These are phyloP conservation scores for Penicillium sp. DNA, from an alignment of 2,329 filamentous ascomycete species.

Conservation along the genomic window DNA sequence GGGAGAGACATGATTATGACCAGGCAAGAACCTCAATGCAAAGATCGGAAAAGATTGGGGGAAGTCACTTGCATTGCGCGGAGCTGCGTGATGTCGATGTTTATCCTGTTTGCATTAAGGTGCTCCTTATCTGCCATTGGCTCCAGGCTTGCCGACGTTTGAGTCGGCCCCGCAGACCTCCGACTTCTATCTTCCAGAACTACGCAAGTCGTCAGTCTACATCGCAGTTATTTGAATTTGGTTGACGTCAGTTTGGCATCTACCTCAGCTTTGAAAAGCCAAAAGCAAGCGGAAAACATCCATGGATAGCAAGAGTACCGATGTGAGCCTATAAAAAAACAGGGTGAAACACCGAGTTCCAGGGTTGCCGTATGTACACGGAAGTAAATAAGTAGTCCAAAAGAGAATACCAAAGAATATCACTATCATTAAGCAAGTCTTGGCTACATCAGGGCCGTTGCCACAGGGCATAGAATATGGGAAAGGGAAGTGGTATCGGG, in stretches of 20 bases:
- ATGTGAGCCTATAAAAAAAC: no score
- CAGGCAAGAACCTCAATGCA: background rate
- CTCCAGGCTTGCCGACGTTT: background rate
- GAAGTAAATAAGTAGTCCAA: background rate
- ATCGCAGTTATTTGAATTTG: no score
- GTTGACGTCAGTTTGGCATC: no score
- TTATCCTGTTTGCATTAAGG: conserved; percentile 2
- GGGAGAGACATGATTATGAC: conserved; percentile 67
- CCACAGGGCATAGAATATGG: conserved; percentile 5
- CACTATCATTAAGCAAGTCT: conserved; percentile 17
- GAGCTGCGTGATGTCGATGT: conserved; percentile 1
- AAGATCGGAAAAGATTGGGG: background rate
- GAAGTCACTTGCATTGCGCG: background rate
- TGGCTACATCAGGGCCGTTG: conserved; percentile 9
- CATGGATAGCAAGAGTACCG: no score
- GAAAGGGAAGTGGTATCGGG: conserved; percentile 16
- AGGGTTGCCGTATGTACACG: no score
- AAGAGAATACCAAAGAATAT: conserved; percentile 5
- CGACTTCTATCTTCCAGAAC: no score
- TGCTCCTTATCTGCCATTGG: background rate
- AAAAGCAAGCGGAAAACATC: no score
- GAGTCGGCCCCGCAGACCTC: no score
- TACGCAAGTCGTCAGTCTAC: no score
- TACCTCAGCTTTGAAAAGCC: no score
- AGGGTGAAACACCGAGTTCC: no score